These are phyloP conservation scores for Solanum bukasovii DNA, from an alignment of 257 asterid species.

Conservation along the genomic window DNA sequence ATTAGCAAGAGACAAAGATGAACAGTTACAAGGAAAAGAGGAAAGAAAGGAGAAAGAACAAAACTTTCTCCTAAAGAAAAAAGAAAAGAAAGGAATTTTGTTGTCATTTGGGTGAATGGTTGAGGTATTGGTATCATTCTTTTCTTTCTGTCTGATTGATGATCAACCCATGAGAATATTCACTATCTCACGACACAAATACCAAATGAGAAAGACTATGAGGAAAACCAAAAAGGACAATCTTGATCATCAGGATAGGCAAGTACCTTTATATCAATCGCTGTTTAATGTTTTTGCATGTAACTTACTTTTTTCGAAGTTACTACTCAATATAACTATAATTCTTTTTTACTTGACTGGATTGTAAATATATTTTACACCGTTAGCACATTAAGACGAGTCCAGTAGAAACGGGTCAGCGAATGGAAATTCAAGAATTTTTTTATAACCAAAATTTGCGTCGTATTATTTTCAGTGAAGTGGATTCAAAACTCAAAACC, in stretches of 20 bases:
- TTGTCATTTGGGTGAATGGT: neutral
- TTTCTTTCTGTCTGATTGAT: conserved; percentile 15
- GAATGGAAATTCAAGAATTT: too few species aligned
- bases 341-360: neutral
- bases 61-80: conserved; percentile 18
- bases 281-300: neutral
- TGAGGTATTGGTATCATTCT: conserved; percentile 40
- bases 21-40: conserved; percentile 7
- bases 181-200: neutral
- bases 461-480: neutral
- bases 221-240: neutral
- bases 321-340: neutral
- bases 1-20: conserved; percentile 5
- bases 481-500: neutral
- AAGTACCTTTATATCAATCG: neutral
- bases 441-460: neutral
- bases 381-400: neutral
- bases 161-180: neutral
- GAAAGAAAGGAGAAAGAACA: conserved; percentile 24
- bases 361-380: neutral
- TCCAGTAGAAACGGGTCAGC: neutral
- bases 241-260: neutral
- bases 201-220: neutral
- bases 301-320: neutral
- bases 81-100: conserved; percentile 42